Evolutionary conservation across 2,329 filamentous ascomycete genomes (phyloP).

Genomic region (Talaromyces islandicus): DNA sequence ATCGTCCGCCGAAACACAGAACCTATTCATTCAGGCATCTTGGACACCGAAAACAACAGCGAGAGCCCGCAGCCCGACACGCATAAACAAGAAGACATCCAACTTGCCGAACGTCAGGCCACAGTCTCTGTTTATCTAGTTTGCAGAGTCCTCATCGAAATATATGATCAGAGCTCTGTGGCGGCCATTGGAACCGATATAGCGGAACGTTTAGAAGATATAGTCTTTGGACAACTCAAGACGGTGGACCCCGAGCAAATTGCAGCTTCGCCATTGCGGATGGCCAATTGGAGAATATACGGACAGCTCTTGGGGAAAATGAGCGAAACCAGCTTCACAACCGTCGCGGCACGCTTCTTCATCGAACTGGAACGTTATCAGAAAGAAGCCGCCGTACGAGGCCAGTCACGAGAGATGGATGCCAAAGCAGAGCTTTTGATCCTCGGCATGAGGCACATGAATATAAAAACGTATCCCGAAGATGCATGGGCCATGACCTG

Average conservation of each 20-base stretch:
- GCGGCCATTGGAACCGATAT: slow-evolving; percentile 80
- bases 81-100: slow-evolving; percentile 61
- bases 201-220: slow-evolving; percentile 87
- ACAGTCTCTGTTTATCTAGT: slow-evolving; percentile 94
- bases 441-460: slow-evolving; percentile 84
- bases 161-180: slow-evolving; percentile 83
- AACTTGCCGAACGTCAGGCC: slow-evolving; percentile 79
- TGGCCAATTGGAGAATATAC: slow-evolving; percentile 95
- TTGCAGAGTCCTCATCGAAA: slow-evolving; percentile 87
- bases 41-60: slow-evolving; percentile 24
- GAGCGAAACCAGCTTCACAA: slow-evolving; percentile 85
- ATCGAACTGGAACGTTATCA: slow-evolving; percentile 73
- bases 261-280: slow-evolving; percentile 64
- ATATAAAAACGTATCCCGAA: slow-evolving; percentile 66
- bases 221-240: slow-evolving; percentile 94
- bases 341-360: slow-evolving; percentile 76
- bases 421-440: slow-evolving; percentile 81
- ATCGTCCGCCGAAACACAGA: slow-evolving; percentile 70
- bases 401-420: slow-evolving; percentile 57
- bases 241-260: slow-evolving; percentile 77
- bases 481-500: slow-evolving; percentile 80
- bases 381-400: slow-evolving; percentile 56
- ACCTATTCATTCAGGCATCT: slow-evolving; percentile 48
- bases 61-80: slow-evolving; percentile 22
- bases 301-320: slow-evolving; percentile 90